Percentiles rank a stretch among this genome's conserved stretches.
Evolutionary conservation across 1,284 basidiomycete genomes (phyloP).

Genomic region (Paramarasmius palmivorus): DNA sequence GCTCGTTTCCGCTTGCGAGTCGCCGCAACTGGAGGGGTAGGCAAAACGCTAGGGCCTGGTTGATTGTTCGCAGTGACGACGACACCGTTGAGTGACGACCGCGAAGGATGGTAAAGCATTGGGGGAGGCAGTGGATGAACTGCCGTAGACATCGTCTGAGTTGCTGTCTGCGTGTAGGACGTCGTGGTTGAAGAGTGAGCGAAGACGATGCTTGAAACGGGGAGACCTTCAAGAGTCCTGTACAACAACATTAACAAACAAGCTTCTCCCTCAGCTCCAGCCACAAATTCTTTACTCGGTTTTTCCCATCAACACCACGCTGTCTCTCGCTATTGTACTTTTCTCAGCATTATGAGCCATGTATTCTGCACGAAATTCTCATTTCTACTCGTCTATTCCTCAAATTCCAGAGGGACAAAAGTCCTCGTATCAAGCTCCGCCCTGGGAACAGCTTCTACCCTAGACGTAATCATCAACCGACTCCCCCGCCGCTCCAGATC

Average conservation of each 20-base stretch:
- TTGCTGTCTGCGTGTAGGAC: slow-evolving; percentile 11
- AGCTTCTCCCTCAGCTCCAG: no score
- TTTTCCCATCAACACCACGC: no score
- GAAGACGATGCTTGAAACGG: no score
- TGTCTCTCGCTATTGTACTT: no score
- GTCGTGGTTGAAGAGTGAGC: slow-evolving; percentile 1
- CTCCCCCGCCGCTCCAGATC: not conserved
- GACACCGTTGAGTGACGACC: slow-evolving; percentile 44
- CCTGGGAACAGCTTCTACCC: not conserved
- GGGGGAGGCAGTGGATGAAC: slow-evolving; percentile 11
- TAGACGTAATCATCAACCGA: slow-evolving; percentile 2
- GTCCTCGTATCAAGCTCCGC: no score
- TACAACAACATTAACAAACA: no score
- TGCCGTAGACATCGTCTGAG: slow-evolving; percentile 17
- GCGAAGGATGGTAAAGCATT: slow-evolving; percentile 61
- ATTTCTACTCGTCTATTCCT: no score
- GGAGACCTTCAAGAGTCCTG: no score
- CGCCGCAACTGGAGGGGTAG: slow-evolving; percentile 56
- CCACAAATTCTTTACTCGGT: no score
- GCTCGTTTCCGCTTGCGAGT: slow-evolving; percentile 82
- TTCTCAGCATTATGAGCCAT: no score
- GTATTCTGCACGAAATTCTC: no score
- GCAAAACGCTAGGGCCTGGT: slow-evolving; percentile 51
- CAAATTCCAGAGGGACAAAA: no score
- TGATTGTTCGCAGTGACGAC: slow-evolving; percentile 27